Evolutionary conservation across 2,329 filamentous ascomycete species (phyloP).

Genomic region (Cytospora chrysosperma): DNA sequence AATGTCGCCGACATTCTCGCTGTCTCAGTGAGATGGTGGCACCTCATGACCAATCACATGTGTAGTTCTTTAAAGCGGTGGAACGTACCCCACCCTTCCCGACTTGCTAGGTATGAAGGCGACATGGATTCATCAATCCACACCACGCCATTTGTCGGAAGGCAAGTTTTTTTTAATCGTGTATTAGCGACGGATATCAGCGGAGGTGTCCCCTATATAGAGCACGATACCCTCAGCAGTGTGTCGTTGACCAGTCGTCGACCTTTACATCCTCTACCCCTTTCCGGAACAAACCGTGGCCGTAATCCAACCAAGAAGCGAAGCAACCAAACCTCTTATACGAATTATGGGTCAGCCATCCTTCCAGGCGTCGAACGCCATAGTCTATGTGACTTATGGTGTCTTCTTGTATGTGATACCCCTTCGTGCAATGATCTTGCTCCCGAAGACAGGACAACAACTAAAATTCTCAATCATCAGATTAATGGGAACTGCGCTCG

Average conservation of each 20-base stretch:
- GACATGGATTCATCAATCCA: conserved; percentile 5
- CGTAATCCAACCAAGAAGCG: neutral
- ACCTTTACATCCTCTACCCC: neutral
- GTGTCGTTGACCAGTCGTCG: neutral
- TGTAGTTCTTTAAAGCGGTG: neutral
- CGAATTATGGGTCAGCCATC: conserved; percentile 71
- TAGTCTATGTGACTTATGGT: conserved; percentile 79
- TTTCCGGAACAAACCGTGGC: neutral
- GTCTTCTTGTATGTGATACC: conserved; percentile 62
- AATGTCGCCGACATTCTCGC: neutral
- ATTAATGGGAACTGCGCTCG: conserved; percentile 59
- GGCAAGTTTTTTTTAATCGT: conserved; percentile 19
- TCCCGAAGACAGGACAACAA: neutral
- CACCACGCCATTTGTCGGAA: conserved; percentile 15
- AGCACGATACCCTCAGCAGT: neutral
- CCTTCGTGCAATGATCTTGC: too few species aligned
- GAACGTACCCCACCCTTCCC: conserved; percentile 8
- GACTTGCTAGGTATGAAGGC: neutral
- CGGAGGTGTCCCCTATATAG: neutral
- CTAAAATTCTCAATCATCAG: conserved; percentile 39
- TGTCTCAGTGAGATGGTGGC: neutral
- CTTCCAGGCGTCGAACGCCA: conserved; percentile 73
- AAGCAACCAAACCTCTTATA: conserved; percentile 1
- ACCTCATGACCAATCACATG: conserved; percentile 4
- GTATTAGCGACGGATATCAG: neutral